These are phyloP conservation scores for Eucalyptus regnans DNA, from an alignment of 345 rosid genomes.

Conservation along the genomic window DNA sequence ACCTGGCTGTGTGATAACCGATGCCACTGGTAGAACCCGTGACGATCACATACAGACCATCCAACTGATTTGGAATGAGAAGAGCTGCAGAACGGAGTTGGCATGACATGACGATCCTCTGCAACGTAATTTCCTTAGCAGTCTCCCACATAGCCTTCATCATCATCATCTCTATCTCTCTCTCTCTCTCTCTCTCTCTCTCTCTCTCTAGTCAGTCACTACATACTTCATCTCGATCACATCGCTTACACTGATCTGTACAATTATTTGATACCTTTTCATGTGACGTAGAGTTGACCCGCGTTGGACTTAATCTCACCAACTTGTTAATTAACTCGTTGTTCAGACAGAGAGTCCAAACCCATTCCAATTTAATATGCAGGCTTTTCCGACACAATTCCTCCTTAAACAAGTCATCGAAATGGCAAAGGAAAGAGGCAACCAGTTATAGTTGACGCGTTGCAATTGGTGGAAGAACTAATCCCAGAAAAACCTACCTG, in stretches of 20 bases:
- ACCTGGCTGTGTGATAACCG: background rate
- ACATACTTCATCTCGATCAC: background rate
- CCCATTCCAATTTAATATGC: background rate
- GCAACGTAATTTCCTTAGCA: background rate
- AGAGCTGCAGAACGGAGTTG: background rate
- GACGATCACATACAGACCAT: background rate
- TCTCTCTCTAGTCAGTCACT: background rate
- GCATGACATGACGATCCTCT: background rate
- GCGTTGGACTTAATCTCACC: background rate
- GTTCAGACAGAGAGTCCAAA: background rate
- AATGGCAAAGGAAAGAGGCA: background rate
- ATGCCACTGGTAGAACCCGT: background rate
- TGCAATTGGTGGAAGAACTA: background rate
- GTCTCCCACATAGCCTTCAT: background rate
- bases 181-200: background rate
- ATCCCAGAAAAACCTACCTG: background rate
- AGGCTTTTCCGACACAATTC: background rate
- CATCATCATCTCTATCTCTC: background rate
- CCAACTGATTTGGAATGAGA: background rate
- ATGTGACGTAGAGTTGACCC: background rate
- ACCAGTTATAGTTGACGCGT: background rate
- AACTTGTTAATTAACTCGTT: background rate
- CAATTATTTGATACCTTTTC: background rate
- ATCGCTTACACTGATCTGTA: background rate
- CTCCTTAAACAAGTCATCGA: background rate